Evolutionary conservation across 140 eudicot genomes (phyloP).

Genomic region (Oenanthe javanica): DNA sequence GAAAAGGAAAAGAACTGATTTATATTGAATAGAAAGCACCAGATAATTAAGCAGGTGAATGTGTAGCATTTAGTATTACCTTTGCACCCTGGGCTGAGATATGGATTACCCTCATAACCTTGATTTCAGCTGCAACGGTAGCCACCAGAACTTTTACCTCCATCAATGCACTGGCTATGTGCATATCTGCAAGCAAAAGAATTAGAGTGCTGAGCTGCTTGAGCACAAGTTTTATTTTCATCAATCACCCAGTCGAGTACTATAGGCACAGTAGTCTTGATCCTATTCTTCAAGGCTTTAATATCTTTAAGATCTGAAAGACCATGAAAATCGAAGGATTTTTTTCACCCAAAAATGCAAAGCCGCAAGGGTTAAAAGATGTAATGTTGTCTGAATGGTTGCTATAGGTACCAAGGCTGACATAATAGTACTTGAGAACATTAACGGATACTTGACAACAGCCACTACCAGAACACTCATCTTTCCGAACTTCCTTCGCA

Average conservation of each 20-base stretch:
- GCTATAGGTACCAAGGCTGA: not conserved
- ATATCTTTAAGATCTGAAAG: slow-evolving; percentile 6
- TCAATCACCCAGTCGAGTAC: slow-evolving; percentile 38
- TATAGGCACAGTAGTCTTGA: slow-evolving; percentile 17
- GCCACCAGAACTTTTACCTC: not conserved
- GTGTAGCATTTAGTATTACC: not conserved
- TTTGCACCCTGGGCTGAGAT: slow-evolving; percentile 2
- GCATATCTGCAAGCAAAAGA: slow-evolving; percentile 13
- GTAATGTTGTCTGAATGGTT: not conserved
- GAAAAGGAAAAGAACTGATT: not conserved
- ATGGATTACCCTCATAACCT: slow-evolving; percentile 8
- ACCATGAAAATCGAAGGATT: slow-evolving; percentile 17
- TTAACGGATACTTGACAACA: not conserved
- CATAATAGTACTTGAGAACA: not conserved
- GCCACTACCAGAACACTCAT: slow-evolving; percentile 3
- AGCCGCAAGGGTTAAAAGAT: slow-evolving; percentile 21
- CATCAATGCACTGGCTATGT: not conserved
- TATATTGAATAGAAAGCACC: not conserved
- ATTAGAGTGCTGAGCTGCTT: not conserved
- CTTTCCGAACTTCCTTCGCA: not conserved
- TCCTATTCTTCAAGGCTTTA: not conserved
- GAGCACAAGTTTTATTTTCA: slow-evolving; percentile 16
- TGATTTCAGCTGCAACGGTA: not conserved
- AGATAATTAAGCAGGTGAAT: not conserved
- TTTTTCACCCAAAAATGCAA: slow-evolving; percentile 35